Evolutionary conservation across 768 basidiomycete species (phyloP), one percentile per base, ranked within the genome.

Genomic region (Suillus decipiens): DNA sequence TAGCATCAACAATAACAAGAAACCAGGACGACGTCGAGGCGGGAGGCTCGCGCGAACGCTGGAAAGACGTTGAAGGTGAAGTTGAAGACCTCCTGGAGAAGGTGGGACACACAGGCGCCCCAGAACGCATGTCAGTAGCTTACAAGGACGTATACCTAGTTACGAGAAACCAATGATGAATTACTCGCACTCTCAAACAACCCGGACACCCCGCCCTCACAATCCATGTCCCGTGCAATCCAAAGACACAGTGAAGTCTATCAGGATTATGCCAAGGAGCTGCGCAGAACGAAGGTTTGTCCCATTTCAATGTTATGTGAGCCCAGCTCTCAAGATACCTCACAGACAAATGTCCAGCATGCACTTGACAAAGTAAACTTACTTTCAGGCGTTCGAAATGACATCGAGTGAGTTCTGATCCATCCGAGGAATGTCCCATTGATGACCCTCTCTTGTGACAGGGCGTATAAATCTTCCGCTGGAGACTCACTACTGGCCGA

Each of bases 191-290:
- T 96, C 42, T 82, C 93, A 14, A 85, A 84, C 57, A 83, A 86
- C 65, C 82, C 92, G 2, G 86, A 90, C 59, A 80, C 85, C 15
- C 82, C 84, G 4, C 85, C 93, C 22, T 93, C 94, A 0, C 85
- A 89, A 64, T 90, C 91, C 7, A 92, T 96, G 86, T 82, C 92
- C 54, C 88, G 96, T 66, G 88, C 94, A 28, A 89, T 96, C 55
- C 92, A 96, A 70, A 81, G 96, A 37, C 97, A 99, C 74, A 80
- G 89, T 50, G 96, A 99, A 65, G 87, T 98, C 31, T 87, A 92
- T 63, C 88, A 89, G 71, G 96, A 98, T 71, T 94, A 95, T 72
- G 81, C 82, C 34, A 83, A 92, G 53, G 97, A 99, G 74, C 84
- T 95, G 64, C 80, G 81, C 61, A 84, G 96, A 68, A 97, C 95